Conservation (phyloP, 192 early-diverging fungal genomes). For the Coemansia sp. region DNA sequence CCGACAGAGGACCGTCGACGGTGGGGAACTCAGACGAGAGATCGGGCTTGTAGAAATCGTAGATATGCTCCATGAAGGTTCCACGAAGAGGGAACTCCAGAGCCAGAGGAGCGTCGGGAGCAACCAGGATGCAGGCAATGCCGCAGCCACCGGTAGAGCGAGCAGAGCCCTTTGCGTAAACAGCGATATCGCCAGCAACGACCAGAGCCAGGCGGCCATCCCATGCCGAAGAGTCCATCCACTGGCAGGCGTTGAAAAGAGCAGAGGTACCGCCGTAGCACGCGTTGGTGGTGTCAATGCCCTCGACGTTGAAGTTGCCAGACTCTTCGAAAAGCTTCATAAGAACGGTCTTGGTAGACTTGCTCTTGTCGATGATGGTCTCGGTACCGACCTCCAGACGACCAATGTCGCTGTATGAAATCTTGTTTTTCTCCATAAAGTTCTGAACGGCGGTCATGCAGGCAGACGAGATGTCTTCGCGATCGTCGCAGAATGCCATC, state of each 20-base stretch:
- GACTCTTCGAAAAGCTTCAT: slow-evolving; percentile 93
- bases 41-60: slow-evolving; percentile 99
- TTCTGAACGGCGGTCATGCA: slow-evolving; percentile 74
- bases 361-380: slow-evolving; percentile 99
- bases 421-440: slow-evolving; percentile 91
- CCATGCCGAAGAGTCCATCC: slow-evolving; percentile 91
- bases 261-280: slow-evolving; percentile 98
- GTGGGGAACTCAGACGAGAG: slow-evolving; percentile 95
- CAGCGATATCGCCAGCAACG: slow-evolving; percentile 94
- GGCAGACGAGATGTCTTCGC: slow-evolving; percentile 65
- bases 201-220: slow-evolving; percentile 91
- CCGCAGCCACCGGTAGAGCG: slow-evolving; percentile 94
- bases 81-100: slow-evolving; percentile 85
- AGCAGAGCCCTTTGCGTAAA: slow-evolving; percentile 89
- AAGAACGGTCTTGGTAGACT: slow-evolving; percentile 94
- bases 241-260: slow-evolving; percentile 97
- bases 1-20: slow-evolving; percentile 94
- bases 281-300: slow-evolving; percentile 97
- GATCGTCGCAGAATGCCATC: slow-evolving; percentile 95
- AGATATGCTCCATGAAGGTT: slow-evolving; percentile 96
- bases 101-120: slow-evolving; percentile 89
- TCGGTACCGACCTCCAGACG: slow-evolving; percentile 97
- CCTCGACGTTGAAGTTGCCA: slow-evolving; percentile 92
- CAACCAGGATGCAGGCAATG: slow-evolving; percentile 87
- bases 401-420: slow-evolving; percentile 84